These are phyloP conservation scores for Colletotrichum tabaci DNA, from an alignment of 2,329 filamentous ascomycete genomes.

Conservation along the genomic window DNA sequence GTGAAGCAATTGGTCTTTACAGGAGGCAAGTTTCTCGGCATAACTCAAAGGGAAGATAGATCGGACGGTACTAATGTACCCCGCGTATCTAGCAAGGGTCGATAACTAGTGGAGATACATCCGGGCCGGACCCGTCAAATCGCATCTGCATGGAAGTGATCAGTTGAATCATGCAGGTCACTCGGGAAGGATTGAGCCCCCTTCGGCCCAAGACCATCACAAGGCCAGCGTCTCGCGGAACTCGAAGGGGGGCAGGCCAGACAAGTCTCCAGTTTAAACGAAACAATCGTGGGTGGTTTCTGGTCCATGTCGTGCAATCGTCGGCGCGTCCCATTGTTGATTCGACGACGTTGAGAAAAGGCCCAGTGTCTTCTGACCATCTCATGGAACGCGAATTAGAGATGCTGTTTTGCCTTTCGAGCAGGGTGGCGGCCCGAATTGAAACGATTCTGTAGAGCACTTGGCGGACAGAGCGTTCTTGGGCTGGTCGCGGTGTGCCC, in stretches of 20 bases:
- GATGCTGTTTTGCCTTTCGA: constrained; percentile 25
- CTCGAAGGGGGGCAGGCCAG: background rate
- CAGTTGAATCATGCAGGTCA: constrained; percentile 30
- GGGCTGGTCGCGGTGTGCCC: constrained; percentile 19
- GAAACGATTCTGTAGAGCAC: constrained; percentile 26
- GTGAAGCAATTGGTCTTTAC: background rate
- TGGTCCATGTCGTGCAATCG: constrained; percentile 13
- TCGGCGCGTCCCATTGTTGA: constrained; percentile 26
- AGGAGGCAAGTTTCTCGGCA: constrained; percentile 19
- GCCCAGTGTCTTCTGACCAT: constrained; percentile 22
- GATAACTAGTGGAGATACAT: constrained; percentile 12
- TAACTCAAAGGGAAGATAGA: background rate
- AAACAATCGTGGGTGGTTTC: constrained; percentile 21
- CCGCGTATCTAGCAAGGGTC: constrained; percentile 1
- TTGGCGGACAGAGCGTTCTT: constrained; percentile 29
- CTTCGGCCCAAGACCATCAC: background rate
- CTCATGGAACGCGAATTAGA: constrained; percentile 2
- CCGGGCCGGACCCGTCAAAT: constrained; percentile 20
- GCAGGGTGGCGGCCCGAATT: constrained; percentile 28
- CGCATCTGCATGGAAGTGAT: constrained; percentile 17
- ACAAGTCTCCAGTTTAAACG: constrained; percentile 19
- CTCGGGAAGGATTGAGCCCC: constrained; percentile 3
- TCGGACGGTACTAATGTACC: constrained; percentile 28
- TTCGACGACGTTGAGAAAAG: constrained; percentile 24
- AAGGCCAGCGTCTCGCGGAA: background rate